These are phyloP conservation scores for Cladobotryum mycophilum DNA, from an alignment of 2,329 filamentous ascomycete species.

Conservation along the genomic window DNA sequence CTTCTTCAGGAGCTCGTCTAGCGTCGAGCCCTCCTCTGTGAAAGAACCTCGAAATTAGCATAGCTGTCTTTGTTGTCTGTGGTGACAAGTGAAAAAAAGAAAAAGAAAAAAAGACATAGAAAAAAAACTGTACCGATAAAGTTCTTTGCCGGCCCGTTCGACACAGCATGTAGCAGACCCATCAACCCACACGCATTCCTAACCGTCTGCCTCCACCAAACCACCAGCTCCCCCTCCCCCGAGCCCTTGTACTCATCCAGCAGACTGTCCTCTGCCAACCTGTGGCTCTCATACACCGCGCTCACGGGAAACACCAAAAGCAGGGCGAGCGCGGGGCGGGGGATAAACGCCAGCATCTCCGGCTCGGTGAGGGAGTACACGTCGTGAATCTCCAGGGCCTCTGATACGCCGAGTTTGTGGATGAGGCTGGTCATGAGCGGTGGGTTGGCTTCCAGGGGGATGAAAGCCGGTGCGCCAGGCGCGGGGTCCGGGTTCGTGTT, in stretches of 20 bases:
- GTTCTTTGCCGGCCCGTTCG: conserved; percentile 64
- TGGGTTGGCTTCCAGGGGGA: conserved; percentile 69
- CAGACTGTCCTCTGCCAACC: conserved; percentile 64
- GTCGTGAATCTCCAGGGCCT: conserved; percentile 74
- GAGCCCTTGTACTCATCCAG: conserved; percentile 58
- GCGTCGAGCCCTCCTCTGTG: conserved; percentile 44
- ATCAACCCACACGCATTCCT: conserved; percentile 89
- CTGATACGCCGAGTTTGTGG: conserved; percentile 76
- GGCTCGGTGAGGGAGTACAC: conserved; percentile 87
- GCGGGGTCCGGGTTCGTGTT: conserved; percentile 35
- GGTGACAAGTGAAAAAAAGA: neutral
- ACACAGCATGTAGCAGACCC: conserved; percentile 74
- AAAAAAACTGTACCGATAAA: conserved; percentile 45
- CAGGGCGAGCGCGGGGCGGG: conserved; percentile 79
- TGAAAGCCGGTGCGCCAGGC: conserved; percentile 41
- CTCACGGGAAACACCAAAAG: conserved; percentile 89
- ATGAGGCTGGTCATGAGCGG: conserved; percentile 80
- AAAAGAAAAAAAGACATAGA: neutral
- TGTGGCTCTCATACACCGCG: conserved; percentile 69
- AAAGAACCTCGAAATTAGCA: no score
- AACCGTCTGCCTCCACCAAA: conserved; percentile 96
- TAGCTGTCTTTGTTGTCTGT: no score
- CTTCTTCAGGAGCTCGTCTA: conserved; percentile 59
- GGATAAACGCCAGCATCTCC: conserved; percentile 77
- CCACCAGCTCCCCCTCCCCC: conserved; percentile 65